Conservation (phyloP, 768 basidiomycete genomes). For the Leccinum longicurvipes region DNA sequence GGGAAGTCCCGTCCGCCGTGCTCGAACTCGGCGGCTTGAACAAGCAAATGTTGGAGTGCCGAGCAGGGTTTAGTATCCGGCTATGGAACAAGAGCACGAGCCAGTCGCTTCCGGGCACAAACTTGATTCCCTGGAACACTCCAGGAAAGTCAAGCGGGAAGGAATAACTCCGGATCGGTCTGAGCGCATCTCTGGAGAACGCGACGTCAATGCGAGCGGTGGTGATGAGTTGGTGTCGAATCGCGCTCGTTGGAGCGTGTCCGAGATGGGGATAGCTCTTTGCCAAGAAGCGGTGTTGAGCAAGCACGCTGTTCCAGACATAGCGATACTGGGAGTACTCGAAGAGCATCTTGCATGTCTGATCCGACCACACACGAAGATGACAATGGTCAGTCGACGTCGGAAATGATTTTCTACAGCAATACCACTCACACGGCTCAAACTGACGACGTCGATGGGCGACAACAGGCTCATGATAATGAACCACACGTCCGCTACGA, state of each 20-base stretch:
- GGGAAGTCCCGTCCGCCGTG: not conserved
- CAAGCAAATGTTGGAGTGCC: constrained; percentile 30
- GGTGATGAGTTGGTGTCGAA: constrained; percentile 23
- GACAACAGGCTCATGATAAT: constrained; percentile 29
- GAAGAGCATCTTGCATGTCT: constrained; percentile 28
- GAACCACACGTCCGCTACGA: constrained; percentile 29
- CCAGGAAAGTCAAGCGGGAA: constrained; percentile 31
- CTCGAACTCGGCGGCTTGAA: constrained; percentile 18
- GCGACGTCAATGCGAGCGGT: constrained; percentile 22
- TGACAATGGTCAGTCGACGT: not conserved
- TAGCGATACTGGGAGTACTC: constrained; percentile 23
- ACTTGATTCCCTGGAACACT: constrained; percentile 30
- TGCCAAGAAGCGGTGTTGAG: constrained; percentile 22
- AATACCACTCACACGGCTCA: constrained; percentile 24
- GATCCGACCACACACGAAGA: not conserved
- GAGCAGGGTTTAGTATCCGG: constrained; percentile 26
- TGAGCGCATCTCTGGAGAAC: constrained; percentile 14
- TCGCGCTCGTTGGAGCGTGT: constrained; percentile 14
- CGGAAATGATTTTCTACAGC: not conserved
- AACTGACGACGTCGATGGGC: constrained; percentile 20
- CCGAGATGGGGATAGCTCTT: constrained; percentile 26
- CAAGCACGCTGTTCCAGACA: constrained; percentile 27
- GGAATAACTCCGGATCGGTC: constrained; percentile 20
- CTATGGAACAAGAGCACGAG: constrained; percentile 32
- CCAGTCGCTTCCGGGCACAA: constrained; percentile 30